Evolutionary conservation across 305 asterid species (phyloP).

Genomic region (Ilex paraguariensis): DNA sequence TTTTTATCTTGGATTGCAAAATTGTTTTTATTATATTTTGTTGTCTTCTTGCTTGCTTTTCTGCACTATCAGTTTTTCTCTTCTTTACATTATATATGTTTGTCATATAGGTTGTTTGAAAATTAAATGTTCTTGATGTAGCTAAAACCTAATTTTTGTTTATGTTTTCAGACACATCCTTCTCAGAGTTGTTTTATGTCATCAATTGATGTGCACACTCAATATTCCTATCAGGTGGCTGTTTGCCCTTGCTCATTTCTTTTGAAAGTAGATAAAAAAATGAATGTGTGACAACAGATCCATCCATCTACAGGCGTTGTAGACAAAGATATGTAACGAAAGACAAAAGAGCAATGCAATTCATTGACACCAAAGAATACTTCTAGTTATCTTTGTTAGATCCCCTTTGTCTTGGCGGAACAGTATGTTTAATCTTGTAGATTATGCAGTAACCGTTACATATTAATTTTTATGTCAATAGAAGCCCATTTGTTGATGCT

Average conservation of each 20-base stretch:
- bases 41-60: no score
- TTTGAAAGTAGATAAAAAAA: background rate
- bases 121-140: background rate
- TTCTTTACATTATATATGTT: background rate
- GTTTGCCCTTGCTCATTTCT: background rate
- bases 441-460: no score
- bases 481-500: no score
- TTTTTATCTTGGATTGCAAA: no score
- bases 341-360: background rate
- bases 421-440: no score
- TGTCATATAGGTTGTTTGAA: background rate
- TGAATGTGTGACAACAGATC: background rate
- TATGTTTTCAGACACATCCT: slow-evolving; percentile 39
- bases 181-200: slow-evolving; percentile 57
- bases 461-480: no score
- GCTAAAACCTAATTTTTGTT: background rate
- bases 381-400: no score
- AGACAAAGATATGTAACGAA: background rate
- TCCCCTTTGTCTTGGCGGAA: no score
- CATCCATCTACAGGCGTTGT: background rate
- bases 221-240: slow-evolving; percentile 41
- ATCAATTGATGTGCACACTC: slow-evolving; percentile 45
- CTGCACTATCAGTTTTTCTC: no score
- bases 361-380: background rate
- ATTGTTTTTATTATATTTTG: no score